phyloP scores from a whole-genome alignment of 2,329 filamentous ascomycete genomes.

The Trichoderma guizhouense region DNA sequence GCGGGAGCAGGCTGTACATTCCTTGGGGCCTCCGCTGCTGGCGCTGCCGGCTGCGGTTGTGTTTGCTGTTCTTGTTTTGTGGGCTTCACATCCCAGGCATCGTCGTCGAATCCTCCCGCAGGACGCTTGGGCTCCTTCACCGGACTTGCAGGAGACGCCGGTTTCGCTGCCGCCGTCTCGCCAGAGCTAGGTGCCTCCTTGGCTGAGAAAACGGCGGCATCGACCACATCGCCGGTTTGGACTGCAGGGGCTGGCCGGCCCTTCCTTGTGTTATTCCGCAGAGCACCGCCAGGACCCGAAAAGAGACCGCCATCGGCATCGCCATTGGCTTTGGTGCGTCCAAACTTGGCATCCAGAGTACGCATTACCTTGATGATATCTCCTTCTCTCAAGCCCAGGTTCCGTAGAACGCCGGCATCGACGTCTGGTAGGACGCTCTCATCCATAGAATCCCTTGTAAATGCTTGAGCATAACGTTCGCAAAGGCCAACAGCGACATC shows the following conservation, averaged over 20 bases:
- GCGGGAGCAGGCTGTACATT: not conserved
- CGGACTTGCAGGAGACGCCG: constrained; percentile 24
- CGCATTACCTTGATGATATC: constrained; percentile 97
- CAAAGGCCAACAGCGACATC: constrained; percentile 91
- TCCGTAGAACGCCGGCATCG: constrained; percentile 75
- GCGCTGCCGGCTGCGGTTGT: constrained; percentile 28
- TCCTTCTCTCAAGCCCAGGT: constrained; percentile 88
- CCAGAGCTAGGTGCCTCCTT: constrained; percentile 36
- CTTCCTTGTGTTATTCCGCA: constrained; percentile 93
- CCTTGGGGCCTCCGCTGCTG: constrained; percentile 19
- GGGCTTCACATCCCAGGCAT: constrained; percentile 95
- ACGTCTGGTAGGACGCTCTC: constrained; percentile 90
- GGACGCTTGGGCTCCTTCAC: constrained; percentile 30
- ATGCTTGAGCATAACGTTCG: constrained; percentile 89
- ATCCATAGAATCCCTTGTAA: constrained; percentile 90
- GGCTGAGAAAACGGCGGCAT: constrained; percentile 79
- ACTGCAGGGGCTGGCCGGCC: constrained; percentile 83
- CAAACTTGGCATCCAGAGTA: constrained; percentile 75
- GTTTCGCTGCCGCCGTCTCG: constrained; percentile 24
- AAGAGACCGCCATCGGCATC: constrained; percentile 69
- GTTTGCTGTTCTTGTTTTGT: constrained; percentile 51
- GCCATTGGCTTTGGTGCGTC: constrained; percentile 59
- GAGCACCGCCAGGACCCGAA: constrained; percentile 82
- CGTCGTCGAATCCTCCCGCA: constrained; percentile 78
- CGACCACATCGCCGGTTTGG: constrained; percentile 79